Evolutionary conservation across 129 eudicot species (phyloP).

Genomic region (Flaveria sonorensis): DNA sequence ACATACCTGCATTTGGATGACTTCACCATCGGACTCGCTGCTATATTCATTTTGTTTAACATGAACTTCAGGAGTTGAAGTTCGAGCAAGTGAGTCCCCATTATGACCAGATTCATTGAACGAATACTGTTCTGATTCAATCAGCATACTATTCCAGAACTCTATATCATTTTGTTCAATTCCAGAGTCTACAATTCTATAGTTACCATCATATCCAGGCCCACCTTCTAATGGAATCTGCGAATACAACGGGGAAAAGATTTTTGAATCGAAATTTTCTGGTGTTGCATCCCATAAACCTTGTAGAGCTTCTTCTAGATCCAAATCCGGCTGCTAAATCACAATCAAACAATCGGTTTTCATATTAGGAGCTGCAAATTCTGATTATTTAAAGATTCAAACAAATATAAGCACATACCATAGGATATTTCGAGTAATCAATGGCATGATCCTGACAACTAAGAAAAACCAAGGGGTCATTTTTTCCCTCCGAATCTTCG

Average conservation of each 20-base stretch:
- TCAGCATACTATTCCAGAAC: constrained; percentile 50
- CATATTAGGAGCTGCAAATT: not conserved
- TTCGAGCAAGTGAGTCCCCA: constrained; percentile 31
- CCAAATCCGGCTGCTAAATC: constrained; percentile 53
- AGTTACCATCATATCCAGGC: constrained; percentile 22
- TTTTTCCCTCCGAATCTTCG: constrained; percentile 25
- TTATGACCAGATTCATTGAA: constrained; percentile 24
- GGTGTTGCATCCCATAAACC: constrained; percentile 39
- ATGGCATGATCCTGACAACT: constrained; percentile 27
- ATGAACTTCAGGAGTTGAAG: constrained; percentile 31
- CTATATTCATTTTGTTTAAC: constrained; percentile 52
- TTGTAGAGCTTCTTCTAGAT: constrained; percentile 48
- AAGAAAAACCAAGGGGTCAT: constrained; percentile 37
- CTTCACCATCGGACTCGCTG: constrained; percentile 67
- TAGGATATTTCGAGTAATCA: constrained; percentile 34
- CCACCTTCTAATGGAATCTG: constrained; percentile 55
- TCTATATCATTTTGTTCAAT: constrained; percentile 35
- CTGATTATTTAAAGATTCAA: not conserved
- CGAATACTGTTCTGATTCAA: constrained; percentile 41
- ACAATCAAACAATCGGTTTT: constrained; percentile 9
- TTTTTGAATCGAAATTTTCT: constrained; percentile 41
- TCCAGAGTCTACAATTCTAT: constrained; percentile 27
- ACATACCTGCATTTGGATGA: constrained; percentile 54
- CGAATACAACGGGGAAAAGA: constrained; percentile 59
- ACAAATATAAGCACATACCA: constrained; percentile 18